Evolutionary conservation across 2,329 filamentous ascomycete genomes (phyloP).

Genomic region (Aspergillus caelatus): DNA sequence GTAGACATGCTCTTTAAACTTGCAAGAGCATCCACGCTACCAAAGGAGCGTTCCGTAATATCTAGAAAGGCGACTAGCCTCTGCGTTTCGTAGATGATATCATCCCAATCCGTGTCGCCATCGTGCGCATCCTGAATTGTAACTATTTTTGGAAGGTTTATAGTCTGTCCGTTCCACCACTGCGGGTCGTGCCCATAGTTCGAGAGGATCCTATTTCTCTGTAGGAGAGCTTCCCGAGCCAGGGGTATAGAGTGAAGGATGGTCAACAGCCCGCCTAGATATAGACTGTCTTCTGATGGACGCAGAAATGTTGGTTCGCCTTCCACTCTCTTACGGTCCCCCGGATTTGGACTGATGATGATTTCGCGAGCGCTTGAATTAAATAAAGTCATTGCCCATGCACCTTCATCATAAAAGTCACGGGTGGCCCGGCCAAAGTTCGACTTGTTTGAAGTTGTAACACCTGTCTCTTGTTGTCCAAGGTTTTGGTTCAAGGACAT

Average conservation of each 20-base stretch:
- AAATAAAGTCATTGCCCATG: constrained; percentile 60
- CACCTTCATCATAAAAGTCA: constrained; percentile 55
- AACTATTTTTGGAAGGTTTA: constrained; percentile 55
- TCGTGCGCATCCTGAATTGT: constrained; percentile 41
- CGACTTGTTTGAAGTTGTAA: constrained; percentile 44
- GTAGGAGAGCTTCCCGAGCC: constrained; percentile 59
- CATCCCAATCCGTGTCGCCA: constrained; percentile 41
- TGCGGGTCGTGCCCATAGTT: constrained; percentile 60
- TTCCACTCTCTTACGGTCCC: constrained; percentile 50
- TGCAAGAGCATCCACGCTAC: constrained; percentile 56
- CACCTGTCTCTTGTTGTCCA: constrained; percentile 59
- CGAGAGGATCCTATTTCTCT: constrained; percentile 46
- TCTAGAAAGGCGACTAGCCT: constrained; percentile 65
- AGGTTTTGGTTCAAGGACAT: constrained; percentile 48
- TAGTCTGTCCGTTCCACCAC: constrained; percentile 64
- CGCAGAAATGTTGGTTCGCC: constrained; percentile 62
- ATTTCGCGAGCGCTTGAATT: constrained; percentile 54
- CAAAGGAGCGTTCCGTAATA: constrained; percentile 60
- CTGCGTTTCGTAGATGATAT: constrained; percentile 61
- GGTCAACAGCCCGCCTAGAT: constrained; percentile 61
- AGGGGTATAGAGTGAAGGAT: constrained; percentile 65
- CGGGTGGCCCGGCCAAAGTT: constrained; percentile 59
- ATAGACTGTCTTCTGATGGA: constrained; percentile 54
- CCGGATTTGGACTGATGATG: constrained; percentile 56
- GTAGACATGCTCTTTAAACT: constrained; percentile 42